phyloP scores from a whole-genome alignment of 345 rosid species.

The Hirschfeldia incana region DNA sequence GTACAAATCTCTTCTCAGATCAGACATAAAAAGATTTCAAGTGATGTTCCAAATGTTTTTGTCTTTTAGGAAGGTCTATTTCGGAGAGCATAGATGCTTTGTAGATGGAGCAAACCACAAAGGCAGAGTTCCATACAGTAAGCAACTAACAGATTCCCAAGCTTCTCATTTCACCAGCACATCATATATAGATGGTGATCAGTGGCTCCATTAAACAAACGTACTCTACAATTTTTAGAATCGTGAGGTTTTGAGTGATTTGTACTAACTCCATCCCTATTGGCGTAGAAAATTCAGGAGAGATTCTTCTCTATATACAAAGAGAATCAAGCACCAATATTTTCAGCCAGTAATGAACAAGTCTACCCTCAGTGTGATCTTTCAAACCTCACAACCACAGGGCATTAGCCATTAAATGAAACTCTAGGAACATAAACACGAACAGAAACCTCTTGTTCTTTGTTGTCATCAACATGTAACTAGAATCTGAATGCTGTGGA shows the following conservation, averaged over 20 bases:
- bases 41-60: neutral
- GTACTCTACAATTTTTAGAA: neutral
- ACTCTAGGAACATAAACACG: too few relatives aligned
- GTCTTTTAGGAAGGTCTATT: neutral
- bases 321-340: neutral
- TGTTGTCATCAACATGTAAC: too few relatives aligned
- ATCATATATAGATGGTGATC: neutral
- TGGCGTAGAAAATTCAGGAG: too few relatives aligned
- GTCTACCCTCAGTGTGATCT: too few relatives aligned
- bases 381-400: too few relatives aligned
- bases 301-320: too few relatives aligned
- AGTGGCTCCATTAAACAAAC: neutral
- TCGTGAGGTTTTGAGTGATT: too few relatives aligned
- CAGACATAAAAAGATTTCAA: neutral
- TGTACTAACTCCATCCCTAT: too few relatives aligned
- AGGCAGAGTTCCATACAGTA: neutral
- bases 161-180: neutral
- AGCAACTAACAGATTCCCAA: neutral
- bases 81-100: neutral
- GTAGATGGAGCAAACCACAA: neutral
- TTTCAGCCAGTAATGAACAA: too few relatives aligned
- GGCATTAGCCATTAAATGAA: too few relatives aligned
- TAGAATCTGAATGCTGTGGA: too few relatives aligned
- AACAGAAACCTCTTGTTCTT: too few relatives aligned
- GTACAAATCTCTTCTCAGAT: neutral